Evolutionary conservation across 768 basidiomycete species (phyloP).

Genomic region (Galerina sulciceps): DNA sequence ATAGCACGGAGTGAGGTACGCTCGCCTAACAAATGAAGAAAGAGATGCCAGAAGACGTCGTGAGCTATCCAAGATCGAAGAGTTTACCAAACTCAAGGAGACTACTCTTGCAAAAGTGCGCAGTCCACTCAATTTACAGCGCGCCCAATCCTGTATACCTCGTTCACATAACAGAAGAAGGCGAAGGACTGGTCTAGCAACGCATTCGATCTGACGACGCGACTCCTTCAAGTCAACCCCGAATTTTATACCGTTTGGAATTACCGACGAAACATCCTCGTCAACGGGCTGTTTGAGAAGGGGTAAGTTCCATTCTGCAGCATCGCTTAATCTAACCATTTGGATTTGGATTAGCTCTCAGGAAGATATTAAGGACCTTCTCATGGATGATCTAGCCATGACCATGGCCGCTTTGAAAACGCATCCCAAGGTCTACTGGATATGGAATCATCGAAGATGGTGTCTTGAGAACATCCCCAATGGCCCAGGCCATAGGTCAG

Average conservation of each 20-base stretch:
- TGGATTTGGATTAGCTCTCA: conserved; percentile 51
- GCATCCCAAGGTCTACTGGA: conserved; percentile 97
- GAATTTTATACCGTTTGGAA: conserved; percentile 99
- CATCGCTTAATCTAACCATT: conserved; percentile 13
- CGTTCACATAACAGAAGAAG: conserved; percentile 59
- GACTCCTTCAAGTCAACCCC: conserved; percentile 82
- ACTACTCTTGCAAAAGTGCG: conserved; percentile 69
- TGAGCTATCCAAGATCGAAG: conserved; percentile 76
- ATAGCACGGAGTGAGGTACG: conserved; percentile 78
- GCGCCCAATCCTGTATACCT: conserved; percentile 6
- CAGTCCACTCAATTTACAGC: conserved; percentile 3
- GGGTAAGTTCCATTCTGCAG: conserved; percentile 47
- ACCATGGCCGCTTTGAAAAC: conserved; percentile 81
- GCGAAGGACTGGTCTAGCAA: conserved; percentile 68
- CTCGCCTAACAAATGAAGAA: conserved; percentile 59
- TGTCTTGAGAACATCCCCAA: conserved; percentile 86
- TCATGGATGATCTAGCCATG: conserved; percentile 77
- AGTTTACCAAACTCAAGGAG: conserved; percentile 70
- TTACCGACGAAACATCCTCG: conserved; percentile 81
- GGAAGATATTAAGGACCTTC: conserved; percentile 61
- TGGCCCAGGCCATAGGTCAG: conserved; percentile 56
- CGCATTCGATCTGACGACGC: conserved; percentile 79
- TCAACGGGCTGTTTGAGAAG: conserved; percentile 68
- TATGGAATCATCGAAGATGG: conserved; percentile 98
- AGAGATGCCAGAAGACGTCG: conserved; percentile 69